These are phyloP conservation scores for Orbilia oligospora DNA, from an alignment of 2,329 filamentous ascomycete species.

Conservation along the genomic window DNA sequence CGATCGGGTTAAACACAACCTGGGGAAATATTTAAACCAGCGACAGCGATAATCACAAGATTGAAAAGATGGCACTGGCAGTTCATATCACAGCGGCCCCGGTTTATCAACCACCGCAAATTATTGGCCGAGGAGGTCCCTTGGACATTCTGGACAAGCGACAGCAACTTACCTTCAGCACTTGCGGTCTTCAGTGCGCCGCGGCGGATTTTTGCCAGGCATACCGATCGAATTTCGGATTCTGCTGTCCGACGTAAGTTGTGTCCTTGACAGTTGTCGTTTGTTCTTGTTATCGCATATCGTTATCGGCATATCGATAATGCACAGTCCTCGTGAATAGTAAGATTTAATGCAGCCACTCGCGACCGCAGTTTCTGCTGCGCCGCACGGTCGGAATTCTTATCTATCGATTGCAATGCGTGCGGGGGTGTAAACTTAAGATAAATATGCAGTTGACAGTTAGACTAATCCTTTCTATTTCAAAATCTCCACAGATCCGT, in stretches of 20 bases:
- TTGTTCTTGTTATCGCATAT: neutral
- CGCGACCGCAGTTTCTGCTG: neutral
- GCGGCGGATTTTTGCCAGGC: slow-evolving; percentile 48
- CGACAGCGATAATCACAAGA: neutral
- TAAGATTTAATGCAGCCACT: neutral
- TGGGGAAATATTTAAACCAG: slow-evolving; percentile 1
- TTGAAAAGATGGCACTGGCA: slow-evolving; percentile 41
- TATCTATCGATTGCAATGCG: neutral
- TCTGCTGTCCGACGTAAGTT: slow-evolving; percentile 56
- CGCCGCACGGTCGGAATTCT: neutral
- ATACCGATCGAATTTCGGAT: slow-evolving; percentile 53
- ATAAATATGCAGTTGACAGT: neutral
- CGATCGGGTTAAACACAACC: neutral
- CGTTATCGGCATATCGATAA: slow-evolving; percentile 1
- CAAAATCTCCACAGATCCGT: slow-evolving; percentile 36
- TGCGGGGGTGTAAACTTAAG: neutral
- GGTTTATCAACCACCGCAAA: slow-evolving; percentile 23
- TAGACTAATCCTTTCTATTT: slow-evolving; percentile 18
- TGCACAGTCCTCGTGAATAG: neutral
- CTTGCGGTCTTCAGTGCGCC: slow-evolving; percentile 45
- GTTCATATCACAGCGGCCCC: slow-evolving; percentile 44
- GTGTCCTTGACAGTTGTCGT: neutral
- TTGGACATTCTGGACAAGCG: slow-evolving; percentile 43
- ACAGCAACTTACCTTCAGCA: slow-evolving; percentile 48
- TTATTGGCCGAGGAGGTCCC: slow-evolving; percentile 32